Base-by-base conservation (phyloP, 768 basidiomycete species). In the Serendipita vermifera region DNA sequence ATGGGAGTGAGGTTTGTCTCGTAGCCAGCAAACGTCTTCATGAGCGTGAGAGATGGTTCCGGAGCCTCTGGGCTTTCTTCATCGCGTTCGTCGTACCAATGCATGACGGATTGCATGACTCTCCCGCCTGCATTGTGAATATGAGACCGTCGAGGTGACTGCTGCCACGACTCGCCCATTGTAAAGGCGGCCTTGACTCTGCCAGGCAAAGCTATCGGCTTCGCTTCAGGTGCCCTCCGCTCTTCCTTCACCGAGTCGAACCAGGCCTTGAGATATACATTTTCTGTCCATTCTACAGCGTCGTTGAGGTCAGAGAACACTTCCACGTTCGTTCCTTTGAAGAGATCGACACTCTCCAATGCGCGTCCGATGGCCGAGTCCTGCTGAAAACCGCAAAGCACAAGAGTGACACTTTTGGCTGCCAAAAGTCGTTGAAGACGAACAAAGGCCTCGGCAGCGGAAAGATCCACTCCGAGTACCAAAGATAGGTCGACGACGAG, bases 221-320 rank as follows among this genome's bases (percentile, higher is more conserved):
- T 62, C 56, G 81, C 75, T 60, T 24, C 14, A 54, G 54, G 68
- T 74, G 60, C 31, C 56, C 63, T 27, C 2, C 67, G 71, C 64
- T 85, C 81, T 20, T 75, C 66, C 62, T 83, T 83, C 64, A 80
- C 79, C 0, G 79, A 77, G 58, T 73, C 71, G 60, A 85, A 85
- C 85, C 85, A 87, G 5, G 85, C 82, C 55, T 77, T 78, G 59
- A 97, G 65, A 69, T 96, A 96, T 0, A 80, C 85, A 68, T 97
- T 97, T 70, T 97, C 92, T 0, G 89, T 93, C 92, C 92, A 94
- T 69, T 98, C 94, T 74, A 97, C 78, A 0, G 90, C 93, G 60
- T 96, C 89, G 62, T 85, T 92, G 62, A 92, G 74, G 5, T 79
- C 82, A 56, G 75, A 73, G 62, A 96, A 92, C 14, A 87, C 65